These are phyloP conservation scores for Crithidia sp. DNA, from an alignment of 208 protist species.

Conservation along the genomic window DNA sequence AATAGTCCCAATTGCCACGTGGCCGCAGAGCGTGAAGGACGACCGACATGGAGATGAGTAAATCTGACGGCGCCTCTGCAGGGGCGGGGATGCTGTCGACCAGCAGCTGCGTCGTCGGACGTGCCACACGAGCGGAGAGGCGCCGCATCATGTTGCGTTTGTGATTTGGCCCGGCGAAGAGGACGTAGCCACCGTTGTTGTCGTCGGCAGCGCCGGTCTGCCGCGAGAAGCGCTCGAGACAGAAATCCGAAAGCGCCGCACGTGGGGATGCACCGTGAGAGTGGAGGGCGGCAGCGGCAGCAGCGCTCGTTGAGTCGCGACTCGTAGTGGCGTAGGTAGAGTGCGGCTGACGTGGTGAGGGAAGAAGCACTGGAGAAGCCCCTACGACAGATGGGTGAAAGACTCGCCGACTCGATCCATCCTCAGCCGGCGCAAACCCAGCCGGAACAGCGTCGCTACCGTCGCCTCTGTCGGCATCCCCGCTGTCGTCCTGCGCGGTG, in stretches of 20 bases:
- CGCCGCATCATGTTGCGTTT: constrained; percentile 75
- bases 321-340: constrained; percentile 22
- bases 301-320: background rate
- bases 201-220: constrained; percentile 13
- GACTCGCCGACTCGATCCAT: background rate
- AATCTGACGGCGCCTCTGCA: constrained; percentile 46
- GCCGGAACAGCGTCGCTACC: background rate
- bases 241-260: constrained; percentile 56
- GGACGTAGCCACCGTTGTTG: constrained; percentile 63
- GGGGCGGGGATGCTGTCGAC: constrained; percentile 53
- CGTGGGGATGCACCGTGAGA: background rate
- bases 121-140: constrained; percentile 42
- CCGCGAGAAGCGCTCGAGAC: constrained; percentile 53
- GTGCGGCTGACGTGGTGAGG: constrained; percentile 1
- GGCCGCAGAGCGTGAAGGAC: constrained; percentile 78
- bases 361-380: constrained; percentile 36
- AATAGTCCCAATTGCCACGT: constrained; percentile 85
- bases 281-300: background rate
- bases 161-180: constrained; percentile 86
- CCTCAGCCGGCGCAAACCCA: background rate
- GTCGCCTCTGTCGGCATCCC: background rate
- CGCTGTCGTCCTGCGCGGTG: constrained; percentile 48
- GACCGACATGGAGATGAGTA: constrained; percentile 69
- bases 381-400: constrained; percentile 50
- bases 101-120: constrained; percentile 66